Conservation (phyloP, 768 basidiomycete species). For the Plicaturopsis crispa region DNA sequence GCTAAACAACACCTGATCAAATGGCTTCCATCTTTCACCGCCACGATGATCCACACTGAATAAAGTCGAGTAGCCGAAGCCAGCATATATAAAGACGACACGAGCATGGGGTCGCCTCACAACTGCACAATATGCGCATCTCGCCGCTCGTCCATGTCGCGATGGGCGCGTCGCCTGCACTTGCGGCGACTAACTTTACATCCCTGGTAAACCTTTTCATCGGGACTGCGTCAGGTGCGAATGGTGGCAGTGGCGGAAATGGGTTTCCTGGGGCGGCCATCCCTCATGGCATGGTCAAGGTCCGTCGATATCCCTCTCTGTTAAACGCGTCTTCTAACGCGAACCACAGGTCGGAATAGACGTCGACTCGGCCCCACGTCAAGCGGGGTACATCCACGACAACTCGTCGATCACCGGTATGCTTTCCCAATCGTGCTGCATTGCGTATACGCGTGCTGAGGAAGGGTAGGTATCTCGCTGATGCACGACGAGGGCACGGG, state of each 20-base stretch:
- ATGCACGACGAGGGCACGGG: constrained; percentile 51
- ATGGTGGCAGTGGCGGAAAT: constrained; percentile 40
- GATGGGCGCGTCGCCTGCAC: too few relatives aligned
- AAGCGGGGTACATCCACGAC: constrained; percentile 42
- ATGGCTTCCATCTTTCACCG: too few relatives aligned
- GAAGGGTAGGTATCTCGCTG: constrained; percentile 37
- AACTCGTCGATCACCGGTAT: constrained; percentile 22
- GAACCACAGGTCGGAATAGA: constrained; percentile 38
- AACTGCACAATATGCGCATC: too few relatives aligned
- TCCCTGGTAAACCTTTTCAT: constrained; percentile 46
- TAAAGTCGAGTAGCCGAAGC: too few relatives aligned
- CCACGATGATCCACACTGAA: too few relatives aligned
- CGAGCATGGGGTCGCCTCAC: too few relatives aligned
- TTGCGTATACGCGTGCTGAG: constrained; percentile 8
- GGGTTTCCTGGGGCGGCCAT: constrained; percentile 43
- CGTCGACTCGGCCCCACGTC: constrained; percentile 38
- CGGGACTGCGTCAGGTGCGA: constrained; percentile 37
- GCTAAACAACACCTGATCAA: too few relatives aligned
- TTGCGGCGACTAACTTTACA: constrained; percentile 23
- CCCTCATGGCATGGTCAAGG: constrained; percentile 48
- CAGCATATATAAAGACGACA: too few relatives aligned
- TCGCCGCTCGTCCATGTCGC: too few relatives aligned
- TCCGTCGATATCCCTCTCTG: too few relatives aligned
- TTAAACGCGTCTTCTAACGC: too few relatives aligned
- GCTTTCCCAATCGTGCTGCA: neutral